phyloP scores from a whole-genome alignment of 1,284 basidiomycete species.

The Hymenochaete sp. region DNA sequence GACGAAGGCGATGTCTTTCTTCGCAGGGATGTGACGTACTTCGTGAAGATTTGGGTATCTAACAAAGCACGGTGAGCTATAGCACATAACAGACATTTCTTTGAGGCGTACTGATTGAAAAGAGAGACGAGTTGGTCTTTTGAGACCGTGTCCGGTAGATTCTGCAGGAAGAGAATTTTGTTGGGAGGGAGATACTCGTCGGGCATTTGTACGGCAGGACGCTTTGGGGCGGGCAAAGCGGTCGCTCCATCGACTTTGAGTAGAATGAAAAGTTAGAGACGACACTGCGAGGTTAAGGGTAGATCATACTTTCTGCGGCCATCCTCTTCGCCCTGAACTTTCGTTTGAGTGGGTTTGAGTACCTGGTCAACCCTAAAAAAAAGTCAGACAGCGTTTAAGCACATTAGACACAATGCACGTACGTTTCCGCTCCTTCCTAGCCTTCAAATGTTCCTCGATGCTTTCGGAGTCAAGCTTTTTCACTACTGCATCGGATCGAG shows the following conservation, averaged over 20 bases:
- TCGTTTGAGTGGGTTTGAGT: constrained; percentile 78
- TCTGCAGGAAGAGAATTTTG: constrained; percentile 97
- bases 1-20: constrained; percentile 94
- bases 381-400: constrained; percentile 1
- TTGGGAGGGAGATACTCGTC: constrained; percentile 99
- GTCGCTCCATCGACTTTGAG: constrained; percentile 61
- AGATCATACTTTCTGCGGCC: constrained; percentile 64
- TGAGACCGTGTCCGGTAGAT: constrained; percentile 83
- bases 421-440: constrained; percentile 79
- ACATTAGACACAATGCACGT: constrained; percentile 21
- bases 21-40: constrained; percentile 93
- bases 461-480: constrained; percentile 56
- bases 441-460: constrained; percentile 70
- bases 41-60: constrained; percentile 90
- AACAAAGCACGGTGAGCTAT: constrained; percentile 15
- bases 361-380: constrained; percentile 61
- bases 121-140: constrained; percentile 84
- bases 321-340: constrained; percentile 75
- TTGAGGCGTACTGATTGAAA: constrained; percentile 69
- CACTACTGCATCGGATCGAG: constrained; percentile 85
- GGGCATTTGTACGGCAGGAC: constrained; percentile 88
- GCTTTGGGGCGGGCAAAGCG: constrained; percentile 56
- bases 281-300: constrained; percentile 6
- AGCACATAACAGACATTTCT: constrained; percentile 2
- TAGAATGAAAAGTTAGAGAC: constrained; percentile 14